Evolutionary conservation across 768 basidiomycete species (phyloP).

Genomic region (Boletus speciosus): DNA sequence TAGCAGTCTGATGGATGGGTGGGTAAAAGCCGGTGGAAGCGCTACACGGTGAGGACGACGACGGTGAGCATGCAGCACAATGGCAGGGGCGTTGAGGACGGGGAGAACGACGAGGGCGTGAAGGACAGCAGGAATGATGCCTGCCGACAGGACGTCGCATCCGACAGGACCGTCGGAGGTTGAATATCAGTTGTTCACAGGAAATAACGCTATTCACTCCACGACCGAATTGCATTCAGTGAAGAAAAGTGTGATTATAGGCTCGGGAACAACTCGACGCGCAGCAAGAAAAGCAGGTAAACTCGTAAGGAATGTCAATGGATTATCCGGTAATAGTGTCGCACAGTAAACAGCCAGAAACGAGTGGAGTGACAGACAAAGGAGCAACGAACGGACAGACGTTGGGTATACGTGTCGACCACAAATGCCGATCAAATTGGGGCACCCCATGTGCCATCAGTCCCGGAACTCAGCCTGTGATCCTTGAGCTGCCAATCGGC

Average conservation of each 20-base stretch:
- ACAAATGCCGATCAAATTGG: conserved; percentile 21
- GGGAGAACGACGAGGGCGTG: conserved; percentile 8
- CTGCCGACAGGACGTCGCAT: conserved; percentile 8
- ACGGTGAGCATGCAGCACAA: conserved; percentile 11
- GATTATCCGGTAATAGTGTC: conserved; percentile 36
- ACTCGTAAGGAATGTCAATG: conserved; percentile 35
- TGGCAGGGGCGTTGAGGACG: conserved; percentile 2
- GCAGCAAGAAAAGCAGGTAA: conserved; percentile 30
- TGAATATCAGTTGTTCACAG: conserved; percentile 18
- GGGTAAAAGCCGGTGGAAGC: not conserved
- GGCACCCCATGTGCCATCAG: conserved; percentile 34
- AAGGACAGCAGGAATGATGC: conserved; percentile 2
- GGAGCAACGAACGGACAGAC: conserved; percentile 33
- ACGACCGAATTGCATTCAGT: conserved; percentile 4
- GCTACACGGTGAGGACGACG: conserved; percentile 12
- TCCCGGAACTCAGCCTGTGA: conserved; percentile 78
- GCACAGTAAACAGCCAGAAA: conserved; percentile 33
- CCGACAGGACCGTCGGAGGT: conserved; percentile 26
- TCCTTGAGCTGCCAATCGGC: conserved; percentile 85
- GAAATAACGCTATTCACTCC: conserved; percentile 4
- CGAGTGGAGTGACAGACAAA: conserved; percentile 34
- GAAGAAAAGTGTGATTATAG: conserved; percentile 19
- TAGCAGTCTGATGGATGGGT: conserved; percentile 10
- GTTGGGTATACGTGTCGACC: conserved; percentile 34
- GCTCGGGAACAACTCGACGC: conserved; percentile 16